Percentiles rank a stretch among this genome's conserved stretches.
Evolutionary conservation across 768 basidiomycete species (phyloP).

Genomic region (Auriscalpium microsporum): DNA sequence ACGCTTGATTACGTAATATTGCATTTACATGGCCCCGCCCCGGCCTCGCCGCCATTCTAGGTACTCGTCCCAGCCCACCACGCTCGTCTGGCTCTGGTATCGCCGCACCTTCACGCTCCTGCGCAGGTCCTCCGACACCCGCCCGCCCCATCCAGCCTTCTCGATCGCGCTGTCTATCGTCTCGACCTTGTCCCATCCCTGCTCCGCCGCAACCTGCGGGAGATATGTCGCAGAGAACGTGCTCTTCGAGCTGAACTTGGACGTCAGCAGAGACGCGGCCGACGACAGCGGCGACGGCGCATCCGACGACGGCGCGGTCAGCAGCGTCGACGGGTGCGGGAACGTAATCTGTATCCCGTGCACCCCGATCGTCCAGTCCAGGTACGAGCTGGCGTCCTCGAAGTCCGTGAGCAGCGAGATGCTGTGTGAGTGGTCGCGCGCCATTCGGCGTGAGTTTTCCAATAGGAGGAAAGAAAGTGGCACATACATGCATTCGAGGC

Average conservation of each 20-base stretch:
- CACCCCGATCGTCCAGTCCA: constrained; percentile 88
- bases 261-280: constrained; percentile 43
- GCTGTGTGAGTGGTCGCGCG: constrained; percentile 31
- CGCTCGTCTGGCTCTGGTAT: constrained; percentile 71
- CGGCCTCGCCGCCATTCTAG: constrained; percentile 58
- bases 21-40: constrained; percentile 28
- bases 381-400: constrained; percentile 72
- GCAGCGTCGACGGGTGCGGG: constrained; percentile 62
- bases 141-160: constrained; percentile 86
- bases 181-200: constrained; percentile 90
- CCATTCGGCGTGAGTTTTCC: constrained; percentile 1
- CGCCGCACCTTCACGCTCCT: constrained; percentile 67
- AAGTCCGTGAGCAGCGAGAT: constrained; percentile 92
- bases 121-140: constrained; percentile 74
- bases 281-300: constrained; percentile 69
- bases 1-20: too few species aligned
- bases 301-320: constrained; percentile 39
- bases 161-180: constrained; percentile 86
- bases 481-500: constrained; percentile 81
- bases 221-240: constrained; percentile 83
- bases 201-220: constrained; percentile 85
- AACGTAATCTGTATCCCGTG: constrained; percentile 92
- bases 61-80: constrained; percentile 71
- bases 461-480: not conserved
- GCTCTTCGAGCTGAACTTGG: constrained; percentile 27